Percentiles rank a stretch among this genome's conserved stretches.
These are phyloP conservation scores for Boletellus deceptivus DNA, from an alignment of 1,284 basidiomycete genomes.

Conservation along the genomic window DNA sequence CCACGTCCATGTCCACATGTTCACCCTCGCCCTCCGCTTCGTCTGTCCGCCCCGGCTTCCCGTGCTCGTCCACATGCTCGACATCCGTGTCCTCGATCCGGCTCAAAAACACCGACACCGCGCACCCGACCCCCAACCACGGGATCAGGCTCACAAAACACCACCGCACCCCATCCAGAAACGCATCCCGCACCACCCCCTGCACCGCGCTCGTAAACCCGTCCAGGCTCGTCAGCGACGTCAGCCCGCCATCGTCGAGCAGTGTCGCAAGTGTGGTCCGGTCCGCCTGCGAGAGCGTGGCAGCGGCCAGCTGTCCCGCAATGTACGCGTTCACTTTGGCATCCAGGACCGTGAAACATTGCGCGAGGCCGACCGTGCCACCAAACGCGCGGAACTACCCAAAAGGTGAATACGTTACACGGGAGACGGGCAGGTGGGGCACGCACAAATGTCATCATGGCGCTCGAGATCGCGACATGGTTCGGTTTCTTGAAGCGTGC, in stretches of 20 bases:
- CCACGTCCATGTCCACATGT: not conserved
- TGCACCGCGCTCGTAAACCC: constrained; percentile 37
- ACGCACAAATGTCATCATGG: constrained; percentile 45
- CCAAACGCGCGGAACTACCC: constrained; percentile 46
- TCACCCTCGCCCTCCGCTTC: too few relatives aligned
- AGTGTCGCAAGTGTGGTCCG: constrained; percentile 24
- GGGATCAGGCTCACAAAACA: constrained; percentile 47
- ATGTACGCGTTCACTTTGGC: constrained; percentile 41
- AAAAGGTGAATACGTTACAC: not conserved
- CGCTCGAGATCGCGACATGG: constrained; percentile 42
- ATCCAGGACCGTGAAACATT: constrained; percentile 48
- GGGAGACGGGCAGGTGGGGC: not conserved
- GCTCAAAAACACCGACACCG: constrained; percentile 40
- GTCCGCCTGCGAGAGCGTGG: constrained; percentile 29
- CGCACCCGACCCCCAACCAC: constrained; percentile 40
- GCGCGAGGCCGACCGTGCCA: constrained; percentile 51
- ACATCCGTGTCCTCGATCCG: constrained; percentile 29
- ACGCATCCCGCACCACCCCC: constrained; percentile 39
- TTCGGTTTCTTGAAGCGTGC: constrained; percentile 45
- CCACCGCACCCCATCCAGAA: constrained; percentile 42
- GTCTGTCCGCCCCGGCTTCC: not conserved
- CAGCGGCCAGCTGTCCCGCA: constrained; percentile 21
- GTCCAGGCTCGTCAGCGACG: constrained; percentile 37
- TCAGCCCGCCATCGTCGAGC: constrained; percentile 23
- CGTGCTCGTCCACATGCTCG: not conserved